Base-by-base conservation (phyloP, 257 asterid species). In the Ehretia macrophylla region DNA sequence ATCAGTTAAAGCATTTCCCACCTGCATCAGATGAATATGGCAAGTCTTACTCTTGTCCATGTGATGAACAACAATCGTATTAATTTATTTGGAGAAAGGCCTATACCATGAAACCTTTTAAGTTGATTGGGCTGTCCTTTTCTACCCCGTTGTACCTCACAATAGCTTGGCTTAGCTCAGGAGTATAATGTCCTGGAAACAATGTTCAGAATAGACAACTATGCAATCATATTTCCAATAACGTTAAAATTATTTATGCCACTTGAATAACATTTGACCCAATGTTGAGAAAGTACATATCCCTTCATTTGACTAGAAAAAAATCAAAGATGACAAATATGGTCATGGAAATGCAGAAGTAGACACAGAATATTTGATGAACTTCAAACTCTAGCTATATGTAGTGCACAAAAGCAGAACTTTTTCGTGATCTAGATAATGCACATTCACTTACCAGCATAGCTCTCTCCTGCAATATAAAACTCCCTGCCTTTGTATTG, bases 41-140 rank as follows among this genome's bases (percentile, higher is more conserved):
- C 8, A 18, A 50, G 39, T 48, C 10, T 50, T 52, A 18, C 5
- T 12, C 35, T 50, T 18, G 10, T 45, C 46, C 44, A 60, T 21
- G 22, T 21, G 14, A 12, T 27, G 11, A 47, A 16, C 55, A 3
- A n/a, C 50, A 60, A 27, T 51, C 11, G 23, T 17, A 16, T 23
- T 3, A 9, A 14, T 23, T 35, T 47, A 37, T 37, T 4, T 47
- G 39, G 35, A 18, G 39, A 0, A 64, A 68, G 42, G 16, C 35
- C 35, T 27, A 27, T 92, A 88, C 99, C 97, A 92, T 81, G 82
- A 88, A 88, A 63, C 99, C 99, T 79, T 84, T 86, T 50, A 88
- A 71, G 56, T 84, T 92, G 80, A 92, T 92, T 57, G 60, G 60
- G 17, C 68, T 56, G 58, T 77, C 75, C 66, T 76, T 79, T 51